phyloP scores from a whole-genome alignment of 1,284 basidiomycete species.

The Naganishia cerealis region DNA sequence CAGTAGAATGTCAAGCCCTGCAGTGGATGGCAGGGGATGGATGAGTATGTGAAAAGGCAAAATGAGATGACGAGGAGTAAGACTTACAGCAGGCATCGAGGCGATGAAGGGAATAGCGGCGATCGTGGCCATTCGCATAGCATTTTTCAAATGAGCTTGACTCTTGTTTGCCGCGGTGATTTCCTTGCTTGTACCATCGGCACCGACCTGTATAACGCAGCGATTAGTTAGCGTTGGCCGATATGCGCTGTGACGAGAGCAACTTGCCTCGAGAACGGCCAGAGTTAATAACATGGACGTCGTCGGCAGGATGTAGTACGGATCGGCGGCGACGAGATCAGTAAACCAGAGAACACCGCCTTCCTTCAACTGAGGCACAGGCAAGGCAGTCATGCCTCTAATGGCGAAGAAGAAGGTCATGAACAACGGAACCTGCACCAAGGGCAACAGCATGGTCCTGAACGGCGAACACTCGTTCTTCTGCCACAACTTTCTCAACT shows the following conservation, averaged over 20 bases:
- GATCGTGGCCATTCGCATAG: constrained; percentile 65
- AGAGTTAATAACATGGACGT: constrained; percentile 67
- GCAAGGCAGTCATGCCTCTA: constrained; percentile 68
- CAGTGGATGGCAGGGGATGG: not conserved
- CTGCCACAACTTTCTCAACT: constrained; percentile 66
- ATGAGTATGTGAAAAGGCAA: not conserved
- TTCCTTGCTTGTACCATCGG: constrained; percentile 53
- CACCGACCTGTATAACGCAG: constrained; percentile 59
- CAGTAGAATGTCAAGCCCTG: constrained; percentile 61
- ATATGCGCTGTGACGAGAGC: not conserved
- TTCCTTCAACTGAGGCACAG: constrained; percentile 69
- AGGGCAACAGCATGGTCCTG: constrained; percentile 62
- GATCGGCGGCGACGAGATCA: constrained; percentile 76
- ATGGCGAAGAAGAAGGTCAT: constrained; percentile 84
- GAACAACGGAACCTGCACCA: constrained; percentile 76
- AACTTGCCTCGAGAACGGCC: constrained; percentile 66
- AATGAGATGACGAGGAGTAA: not conserved
- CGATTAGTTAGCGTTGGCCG: not conserved
- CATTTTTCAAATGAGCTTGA: constrained; percentile 71
- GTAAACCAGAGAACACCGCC: constrained; percentile 76
- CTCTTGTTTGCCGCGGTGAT: constrained; percentile 47
- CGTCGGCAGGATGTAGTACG: constrained; percentile 74
- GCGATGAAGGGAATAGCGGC: constrained; percentile 65
- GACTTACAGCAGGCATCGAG: constrained; percentile 56
- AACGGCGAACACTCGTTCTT: constrained; percentile 69